A percentile compares a stretch with the other conserved stretches of the same genome.
phyloP scores from a whole-genome alignment of 768 basidiomycete genomes.

The Termitomyces sp. region DNA sequence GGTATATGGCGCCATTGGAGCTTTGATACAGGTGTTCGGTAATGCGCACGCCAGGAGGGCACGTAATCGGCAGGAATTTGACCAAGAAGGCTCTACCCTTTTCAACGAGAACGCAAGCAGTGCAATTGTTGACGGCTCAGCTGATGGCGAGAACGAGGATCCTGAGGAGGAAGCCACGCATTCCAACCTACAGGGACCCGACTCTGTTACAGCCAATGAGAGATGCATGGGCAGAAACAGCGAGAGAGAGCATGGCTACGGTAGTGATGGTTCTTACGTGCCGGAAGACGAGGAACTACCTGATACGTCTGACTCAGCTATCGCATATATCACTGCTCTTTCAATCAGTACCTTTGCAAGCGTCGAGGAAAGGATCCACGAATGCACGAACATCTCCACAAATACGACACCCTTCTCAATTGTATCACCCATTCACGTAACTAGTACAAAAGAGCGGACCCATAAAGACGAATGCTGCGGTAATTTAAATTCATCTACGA shows the following conservation, averaged over 20 bases:
- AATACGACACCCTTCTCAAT: background rate
- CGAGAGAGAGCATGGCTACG: background rate
- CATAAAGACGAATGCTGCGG: background rate
- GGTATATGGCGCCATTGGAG: background rate
- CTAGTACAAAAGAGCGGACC: background rate
- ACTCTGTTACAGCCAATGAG: background rate
- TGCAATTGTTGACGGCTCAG: background rate
- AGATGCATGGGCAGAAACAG: background rate
- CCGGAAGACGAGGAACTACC: background rate
- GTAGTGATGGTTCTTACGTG: background rate
- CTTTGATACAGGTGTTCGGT: background rate
- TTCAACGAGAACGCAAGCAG: background rate
- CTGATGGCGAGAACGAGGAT: background rate
- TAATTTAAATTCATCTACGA: background rate
- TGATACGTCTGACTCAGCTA: background rate
- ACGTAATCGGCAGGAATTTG: background rate
- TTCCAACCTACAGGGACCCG: background rate
- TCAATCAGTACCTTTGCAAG: background rate
- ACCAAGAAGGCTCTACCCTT: background rate
- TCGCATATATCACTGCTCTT: background rate
- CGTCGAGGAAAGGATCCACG: background rate
- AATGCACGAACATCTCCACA: background rate
- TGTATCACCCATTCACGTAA: background rate
- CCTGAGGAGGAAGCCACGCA: background rate
- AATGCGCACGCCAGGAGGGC: background rate